phyloP scores from a whole-genome alignment of 805 yeast species.

The Candida rishiriensis region DNA sequence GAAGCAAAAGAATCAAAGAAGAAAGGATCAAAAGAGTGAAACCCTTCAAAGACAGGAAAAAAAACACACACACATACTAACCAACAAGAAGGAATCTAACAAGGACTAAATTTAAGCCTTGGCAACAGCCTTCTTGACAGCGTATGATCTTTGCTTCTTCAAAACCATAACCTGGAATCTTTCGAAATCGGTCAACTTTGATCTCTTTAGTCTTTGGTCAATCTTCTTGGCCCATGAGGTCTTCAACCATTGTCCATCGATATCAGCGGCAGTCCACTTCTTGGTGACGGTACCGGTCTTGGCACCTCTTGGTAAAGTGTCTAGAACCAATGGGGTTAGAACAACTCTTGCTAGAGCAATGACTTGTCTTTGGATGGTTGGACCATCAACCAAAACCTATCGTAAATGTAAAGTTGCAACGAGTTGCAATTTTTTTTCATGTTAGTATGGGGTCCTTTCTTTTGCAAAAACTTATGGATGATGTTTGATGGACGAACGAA shows the following conservation, averaged over 20 bases:
- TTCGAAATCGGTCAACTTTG: constrained; percentile 93
- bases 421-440: not conserved
- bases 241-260: constrained; percentile 86
- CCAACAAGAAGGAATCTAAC: no score
- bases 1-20: no score
- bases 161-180: constrained; percentile 98
- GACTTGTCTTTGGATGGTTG: constrained; percentile 92
- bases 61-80: no score
- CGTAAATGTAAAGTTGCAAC: constrained; percentile 2
- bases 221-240: constrained; percentile 98
- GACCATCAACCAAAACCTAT: constrained; percentile 94
- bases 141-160: constrained; percentile 95
- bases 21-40: no score
- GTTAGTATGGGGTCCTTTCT: constrained; percentile 4
- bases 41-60: not conserved
- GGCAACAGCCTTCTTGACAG: constrained; percentile 94
- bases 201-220: constrained; percentile 91
- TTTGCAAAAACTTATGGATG: no score
- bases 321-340: constrained; percentile 87
- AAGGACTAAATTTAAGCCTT: constrained; percentile 73
- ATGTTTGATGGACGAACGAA: no score
- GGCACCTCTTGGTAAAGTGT: constrained; percentile 90
- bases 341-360: constrained; percentile 81
- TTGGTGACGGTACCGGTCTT: constrained; percentile 80
- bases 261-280: constrained; percentile 90